A percentile compares a stretch with the other conserved stretches of the same genome.
Evolutionary conservation across 2,329 filamentous ascomycete species (phyloP).

Genomic region (Neurospora crassa): DNA sequence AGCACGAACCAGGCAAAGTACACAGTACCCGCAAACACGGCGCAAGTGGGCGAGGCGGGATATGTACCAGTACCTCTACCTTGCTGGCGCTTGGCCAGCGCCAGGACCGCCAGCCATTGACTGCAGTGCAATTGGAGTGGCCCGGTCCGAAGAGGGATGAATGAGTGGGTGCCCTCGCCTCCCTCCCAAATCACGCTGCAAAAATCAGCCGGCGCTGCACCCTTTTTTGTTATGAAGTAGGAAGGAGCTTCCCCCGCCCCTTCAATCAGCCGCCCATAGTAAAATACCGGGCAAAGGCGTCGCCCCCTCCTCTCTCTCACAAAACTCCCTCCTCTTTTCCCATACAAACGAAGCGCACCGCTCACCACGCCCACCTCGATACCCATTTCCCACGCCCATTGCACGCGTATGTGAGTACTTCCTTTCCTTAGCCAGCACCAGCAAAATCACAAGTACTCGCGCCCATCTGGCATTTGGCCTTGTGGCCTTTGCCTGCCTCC

Average conservation of each 20-base stretch:
- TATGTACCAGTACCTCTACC: not conserved
- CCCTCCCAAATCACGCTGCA: constrained; percentile 20
- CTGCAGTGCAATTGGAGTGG: not conserved
- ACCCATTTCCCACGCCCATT: constrained; percentile 25
- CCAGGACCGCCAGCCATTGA: not conserved
- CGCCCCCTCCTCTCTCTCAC: constrained; percentile 44
- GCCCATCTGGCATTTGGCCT: constrained; percentile 9
- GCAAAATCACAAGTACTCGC: constrained; percentile 32
- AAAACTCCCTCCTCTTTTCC: constrained; percentile 43
- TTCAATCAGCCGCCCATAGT: constrained; percentile 55
- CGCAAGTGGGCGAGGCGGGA: not conserved
- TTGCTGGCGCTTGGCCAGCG: not conserved
- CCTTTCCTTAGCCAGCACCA: constrained; percentile 25
- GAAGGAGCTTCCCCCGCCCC: constrained; percentile 26
- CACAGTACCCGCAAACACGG: not conserved
- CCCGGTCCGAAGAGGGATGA: constrained; percentile 1
- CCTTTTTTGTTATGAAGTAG: constrained; percentile 21
- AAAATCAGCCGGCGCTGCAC: constrained; percentile 20
- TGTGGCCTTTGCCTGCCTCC: not conserved
- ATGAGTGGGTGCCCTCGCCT: constrained; percentile 12
- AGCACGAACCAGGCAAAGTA: not conserved
- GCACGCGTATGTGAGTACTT: constrained; percentile 41
- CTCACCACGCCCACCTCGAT: constrained; percentile 28
- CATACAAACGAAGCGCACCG: constrained; percentile 49
- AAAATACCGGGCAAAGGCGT: constrained; percentile 50